phyloP scores from a whole-genome alignment of 495 filamentous ascomycete genomes.

The Podospora appendiculata region DNA sequence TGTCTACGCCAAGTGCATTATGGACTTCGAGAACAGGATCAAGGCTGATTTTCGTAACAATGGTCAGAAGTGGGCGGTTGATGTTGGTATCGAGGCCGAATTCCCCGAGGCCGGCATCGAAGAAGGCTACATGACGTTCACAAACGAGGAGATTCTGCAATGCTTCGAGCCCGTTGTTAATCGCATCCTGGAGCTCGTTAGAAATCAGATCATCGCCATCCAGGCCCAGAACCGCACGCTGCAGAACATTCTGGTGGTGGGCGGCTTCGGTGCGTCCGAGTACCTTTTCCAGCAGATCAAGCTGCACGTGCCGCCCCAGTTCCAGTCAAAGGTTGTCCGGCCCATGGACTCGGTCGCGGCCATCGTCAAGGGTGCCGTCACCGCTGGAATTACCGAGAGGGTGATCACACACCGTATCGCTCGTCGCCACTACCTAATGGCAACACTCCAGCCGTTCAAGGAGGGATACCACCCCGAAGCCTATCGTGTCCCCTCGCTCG shows the following conservation, averaged over 20 bases:
- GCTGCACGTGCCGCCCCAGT: conserved; percentile 72
- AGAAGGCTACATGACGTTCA: conserved; percentile 77
- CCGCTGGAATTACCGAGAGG: conserved; percentile 90
- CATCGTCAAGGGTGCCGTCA: conserved; percentile 71
- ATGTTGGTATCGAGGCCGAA: conserved; percentile 70
- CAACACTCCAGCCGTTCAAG: conserved; percentile 96
- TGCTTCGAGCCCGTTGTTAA: conserved; percentile 73
- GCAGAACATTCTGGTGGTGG: conserved; percentile 68
- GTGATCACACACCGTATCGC: conserved; percentile 95
- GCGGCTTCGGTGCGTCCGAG: conserved; percentile 68
- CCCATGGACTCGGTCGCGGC: conserved; percentile 73
- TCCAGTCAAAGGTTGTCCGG: conserved; percentile 68
- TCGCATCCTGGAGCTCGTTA: conserved; percentile 62
- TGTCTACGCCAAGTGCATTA: conserved; percentile 73
- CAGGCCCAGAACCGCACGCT: conserved; percentile 65
- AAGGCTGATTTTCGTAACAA: conserved; percentile 78
- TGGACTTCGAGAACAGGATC: conserved; percentile 75
- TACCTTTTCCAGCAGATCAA: conserved; percentile 79
- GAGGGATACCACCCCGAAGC: conserved; percentile 97
- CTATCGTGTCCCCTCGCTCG: conserved; percentile 91
- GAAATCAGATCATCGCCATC: conserved; percentile 73
- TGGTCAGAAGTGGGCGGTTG: conserved; percentile 70
- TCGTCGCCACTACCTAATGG: conserved; percentile 98
- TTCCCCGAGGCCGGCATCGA: conserved; percentile 71
- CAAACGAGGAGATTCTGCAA: conserved; percentile 70